Conservation (phyloP, 441 rosid species). For the Aleurites moluccanus region DNA sequence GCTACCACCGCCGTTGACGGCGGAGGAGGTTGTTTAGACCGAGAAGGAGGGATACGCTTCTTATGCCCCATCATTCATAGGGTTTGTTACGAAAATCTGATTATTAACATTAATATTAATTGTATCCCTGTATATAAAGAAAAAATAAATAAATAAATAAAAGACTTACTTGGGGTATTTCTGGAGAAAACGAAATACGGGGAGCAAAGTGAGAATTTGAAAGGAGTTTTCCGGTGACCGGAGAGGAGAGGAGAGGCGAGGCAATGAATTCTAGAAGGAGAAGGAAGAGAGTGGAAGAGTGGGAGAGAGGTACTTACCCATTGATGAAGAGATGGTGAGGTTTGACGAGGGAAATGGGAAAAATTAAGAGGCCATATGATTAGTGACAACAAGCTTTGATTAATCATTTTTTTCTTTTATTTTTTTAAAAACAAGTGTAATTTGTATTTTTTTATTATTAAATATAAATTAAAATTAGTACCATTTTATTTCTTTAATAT, state of each 20-base stretch:
- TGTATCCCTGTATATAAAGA: not conserved
- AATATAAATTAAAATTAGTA: too few relatives aligned
- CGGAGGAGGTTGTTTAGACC: slow-evolving; percentile 49
- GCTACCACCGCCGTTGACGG: slow-evolving; percentile 18
- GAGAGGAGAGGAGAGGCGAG: slow-evolving; percentile 32
- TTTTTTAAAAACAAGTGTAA: too few relatives aligned
- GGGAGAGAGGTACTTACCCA: slow-evolving; percentile 31
- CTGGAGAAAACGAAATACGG: not conserved
- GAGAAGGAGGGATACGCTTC: slow-evolving; percentile 59
- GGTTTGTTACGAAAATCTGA: slow-evolving; percentile 25
- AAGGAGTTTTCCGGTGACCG: not conserved
- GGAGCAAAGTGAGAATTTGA: slow-evolving; percentile 28
- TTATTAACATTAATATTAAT: slow-evolving; percentile 26
- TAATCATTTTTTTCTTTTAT: not conserved
- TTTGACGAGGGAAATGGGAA: slow-evolving; percentile 8
- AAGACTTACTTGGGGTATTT: slow-evolving; percentile 19
- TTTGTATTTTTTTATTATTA: too few relatives aligned
- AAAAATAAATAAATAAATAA: slow-evolving; percentile 3
- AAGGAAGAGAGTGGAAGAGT: slow-evolving; percentile 13
- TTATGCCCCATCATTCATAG: slow-evolving; percentile 66
- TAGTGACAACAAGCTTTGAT: not conserved
- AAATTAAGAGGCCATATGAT: not conserved
- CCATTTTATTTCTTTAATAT: too few relatives aligned
- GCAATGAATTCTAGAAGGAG: slow-evolving; percentile 42
- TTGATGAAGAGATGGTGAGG: slow-evolving; percentile 13